A percentile compares a stretch with the other conserved stretches of the same genome.
Conservation (phyloP, 73 alveolate species). For the Tetrahymena malaccensis region DNA sequence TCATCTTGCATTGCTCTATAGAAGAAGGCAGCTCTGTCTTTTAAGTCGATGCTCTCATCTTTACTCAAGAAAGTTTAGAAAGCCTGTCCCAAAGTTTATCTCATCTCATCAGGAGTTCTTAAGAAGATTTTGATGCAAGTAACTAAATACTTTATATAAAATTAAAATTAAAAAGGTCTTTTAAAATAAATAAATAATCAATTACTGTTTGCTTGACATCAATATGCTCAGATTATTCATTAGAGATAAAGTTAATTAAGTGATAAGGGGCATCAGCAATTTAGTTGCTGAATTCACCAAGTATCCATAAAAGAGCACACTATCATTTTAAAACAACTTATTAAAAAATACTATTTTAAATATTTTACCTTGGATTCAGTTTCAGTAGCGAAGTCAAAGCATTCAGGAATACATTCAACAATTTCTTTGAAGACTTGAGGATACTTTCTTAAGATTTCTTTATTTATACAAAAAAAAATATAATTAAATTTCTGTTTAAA, state of each 20-base stretch:
- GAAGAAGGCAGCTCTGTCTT: constrained; percentile 38
- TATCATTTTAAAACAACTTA: background rate
- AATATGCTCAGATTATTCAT: constrained; percentile 2
- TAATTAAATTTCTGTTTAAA: too few species aligned
- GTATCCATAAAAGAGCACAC: constrained; percentile 21
- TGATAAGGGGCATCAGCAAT: constrained; percentile 24
- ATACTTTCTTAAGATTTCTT: constrained; percentile 25
- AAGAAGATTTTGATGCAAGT: constrained; percentile 24
- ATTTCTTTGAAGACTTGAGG: constrained; percentile 17
- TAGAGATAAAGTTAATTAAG: background rate
- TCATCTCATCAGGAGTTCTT: constrained; percentile 28
- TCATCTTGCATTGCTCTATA: constrained; percentile 29
- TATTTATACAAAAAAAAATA: too few species aligned
- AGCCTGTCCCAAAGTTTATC: constrained; percentile 1
- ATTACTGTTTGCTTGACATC: constrained; percentile 13
- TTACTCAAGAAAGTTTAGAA: background rate
- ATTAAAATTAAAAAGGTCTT: too few species aligned
- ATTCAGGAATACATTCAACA: constrained; percentile 1
- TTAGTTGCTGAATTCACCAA: constrained; percentile 18
- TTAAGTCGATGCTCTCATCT: constrained; percentile 30
- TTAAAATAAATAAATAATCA: too few species aligned
- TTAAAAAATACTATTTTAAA: background rate
- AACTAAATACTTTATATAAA: background rate
- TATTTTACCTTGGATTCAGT: constrained; percentile 6
- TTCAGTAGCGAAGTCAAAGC: constrained; percentile 17